Base-by-base conservation (phyloP, 2,329 filamentous ascomycete genomes). In the Colletotrichum tamarilloi region DNA sequence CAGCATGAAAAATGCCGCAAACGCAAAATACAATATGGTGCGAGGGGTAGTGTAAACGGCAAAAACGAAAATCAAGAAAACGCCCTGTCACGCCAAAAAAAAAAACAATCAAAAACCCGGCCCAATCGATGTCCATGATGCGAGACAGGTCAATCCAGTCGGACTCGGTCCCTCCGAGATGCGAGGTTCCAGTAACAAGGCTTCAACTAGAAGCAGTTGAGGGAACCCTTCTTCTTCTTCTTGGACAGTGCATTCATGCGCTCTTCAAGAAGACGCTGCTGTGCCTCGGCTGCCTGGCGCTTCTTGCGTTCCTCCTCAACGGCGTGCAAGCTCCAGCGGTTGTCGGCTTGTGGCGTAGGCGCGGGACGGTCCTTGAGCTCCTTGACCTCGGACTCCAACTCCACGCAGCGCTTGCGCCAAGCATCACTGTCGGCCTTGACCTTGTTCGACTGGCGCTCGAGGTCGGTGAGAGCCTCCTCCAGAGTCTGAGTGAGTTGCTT, bases 241-340 rank as follows among this genome's bases (percentile, higher is more conserved):
- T 89, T 91, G 84, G 92, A 95, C 82, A 97, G 93, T 72, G 94
- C 92, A 79, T 96, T 95, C 92, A 99, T 99, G 69, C 96, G 91
- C 86, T 97, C 95, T 85, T 99, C 96, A 30, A 99, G 90, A 79
- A 97, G 94, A 52, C 93, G 94, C 67, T 94, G 89, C 56, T 97
- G 97, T 76, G 93, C 91, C 86, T 99, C 97, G 46, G 97, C 95
- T 75, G 96, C 94, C 76, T 95, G 89, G 74, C 97, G 90, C 85
- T 97, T 97, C 86, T 94, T 96, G 78, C 96, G 91, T 88, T 99
- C 97, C 84, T 99, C 96, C 82, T 99, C 97, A 26, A 98, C 94
- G 74, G 95, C 94, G 82, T 98, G 95, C 77, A 98, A 89, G 75
- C 90, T 92, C 89, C 89, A 92, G 68, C 91, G 85, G 79, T 87